A percentile compares a stretch with the other conserved stretches of the same genome.
Conservation (phyloP, 495 filamentous ascomycete species). For the Penicillium antarcticum region DNA sequence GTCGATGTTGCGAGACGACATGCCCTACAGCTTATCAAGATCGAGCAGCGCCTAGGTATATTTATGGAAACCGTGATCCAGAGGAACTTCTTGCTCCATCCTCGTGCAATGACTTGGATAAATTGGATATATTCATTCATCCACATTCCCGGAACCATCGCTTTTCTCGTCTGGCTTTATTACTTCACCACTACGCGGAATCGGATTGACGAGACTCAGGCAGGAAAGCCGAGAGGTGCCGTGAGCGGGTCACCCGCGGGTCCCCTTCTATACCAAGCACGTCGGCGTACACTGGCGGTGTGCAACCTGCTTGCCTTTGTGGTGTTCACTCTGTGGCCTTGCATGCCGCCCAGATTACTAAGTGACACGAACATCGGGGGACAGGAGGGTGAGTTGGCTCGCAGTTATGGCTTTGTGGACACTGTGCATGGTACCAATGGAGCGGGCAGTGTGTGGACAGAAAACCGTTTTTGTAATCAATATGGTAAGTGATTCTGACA, state of each 20-base stretch:
- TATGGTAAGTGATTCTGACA: conserved; percentile 41
- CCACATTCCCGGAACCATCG: conserved; percentile 76
- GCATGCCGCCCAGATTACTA: conserved; percentile 75
- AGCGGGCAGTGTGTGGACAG: conserved; percentile 66
- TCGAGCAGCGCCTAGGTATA: conserved; percentile 52
- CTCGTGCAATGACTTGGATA: conserved; percentile 43
- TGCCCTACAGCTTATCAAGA: conserved; percentile 52
- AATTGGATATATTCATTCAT: conserved; percentile 78
- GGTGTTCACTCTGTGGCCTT: conserved; percentile 74
- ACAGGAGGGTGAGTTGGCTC: conserved; percentile 41
- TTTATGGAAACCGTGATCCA: conserved; percentile 58
- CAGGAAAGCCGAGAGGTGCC: conserved; percentile 31
- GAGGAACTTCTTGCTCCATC: conserved; percentile 47
- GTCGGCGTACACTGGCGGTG: conserved; percentile 66
- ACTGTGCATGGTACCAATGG: conserved; percentile 68
- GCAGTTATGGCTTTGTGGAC: conserved; percentile 68
- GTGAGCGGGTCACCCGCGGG: conserved; percentile 42
- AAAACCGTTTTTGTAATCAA: conserved; percentile 67
- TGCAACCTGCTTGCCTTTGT: conserved; percentile 77
- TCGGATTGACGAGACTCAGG: conserved; percentile 33
- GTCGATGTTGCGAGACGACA: conserved; percentile 55
- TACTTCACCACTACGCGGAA: conserved; percentile 60
- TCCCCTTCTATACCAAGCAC: conserved; percentile 53
- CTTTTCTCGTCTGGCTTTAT: conserved; percentile 64
- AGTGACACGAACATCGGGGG: conserved; percentile 46